phyloP scores from a whole-genome alignment of 169 alveolate species.

The Eimeria necatrix region DNA sequence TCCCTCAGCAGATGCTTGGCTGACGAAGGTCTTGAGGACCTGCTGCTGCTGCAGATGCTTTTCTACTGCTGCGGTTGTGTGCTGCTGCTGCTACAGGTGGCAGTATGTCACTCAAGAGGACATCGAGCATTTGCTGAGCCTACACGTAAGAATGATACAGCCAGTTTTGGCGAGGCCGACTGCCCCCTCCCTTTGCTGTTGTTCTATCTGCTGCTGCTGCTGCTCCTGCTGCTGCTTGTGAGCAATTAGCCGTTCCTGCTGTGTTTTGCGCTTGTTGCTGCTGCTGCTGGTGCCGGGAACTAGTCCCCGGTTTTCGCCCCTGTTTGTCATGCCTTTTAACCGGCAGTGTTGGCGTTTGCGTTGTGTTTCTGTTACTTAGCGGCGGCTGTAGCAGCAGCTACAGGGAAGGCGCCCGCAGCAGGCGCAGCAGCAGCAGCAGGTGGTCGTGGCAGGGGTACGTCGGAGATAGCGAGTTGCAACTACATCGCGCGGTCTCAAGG shows the following conservation, averaged over 20 bases:
- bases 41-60: slow-evolving; percentile 12
- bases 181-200: slow-evolving; percentile 24
- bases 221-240: neutral
- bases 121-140: neutral
- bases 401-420: neutral
- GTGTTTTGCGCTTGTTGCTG: neutral
- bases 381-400: neutral
- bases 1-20: neutral
- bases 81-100: slow-evolving; percentile 38
- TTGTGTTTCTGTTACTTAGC: neutral
- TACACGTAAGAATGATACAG: neutral
- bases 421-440: slow-evolving; percentile 24
- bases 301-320: neutral
- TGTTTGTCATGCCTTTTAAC: neutral
- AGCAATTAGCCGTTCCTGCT: slow-evolving; percentile 17
- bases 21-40: neutral
- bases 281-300: slow-evolving; percentile 10
- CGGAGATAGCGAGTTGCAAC: slow-evolving; percentile 80
- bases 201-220: slow-evolving; percentile 36
- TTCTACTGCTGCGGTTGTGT: neutral
- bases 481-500: slow-evolving; percentile 70
- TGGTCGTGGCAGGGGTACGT: slow-evolving; percentile 1
- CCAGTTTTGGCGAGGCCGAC: neutral
- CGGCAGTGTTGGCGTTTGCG: neutral
- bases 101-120: slow-evolving; percentile 53